A percentile compares a stretch with the other conserved stretches of the same genome.
These are phyloP conservation scores for Paracamarosporium sp. DNA, from an alignment of 2,329 filamentous ascomycete genomes.

Conservation along the genomic window DNA sequence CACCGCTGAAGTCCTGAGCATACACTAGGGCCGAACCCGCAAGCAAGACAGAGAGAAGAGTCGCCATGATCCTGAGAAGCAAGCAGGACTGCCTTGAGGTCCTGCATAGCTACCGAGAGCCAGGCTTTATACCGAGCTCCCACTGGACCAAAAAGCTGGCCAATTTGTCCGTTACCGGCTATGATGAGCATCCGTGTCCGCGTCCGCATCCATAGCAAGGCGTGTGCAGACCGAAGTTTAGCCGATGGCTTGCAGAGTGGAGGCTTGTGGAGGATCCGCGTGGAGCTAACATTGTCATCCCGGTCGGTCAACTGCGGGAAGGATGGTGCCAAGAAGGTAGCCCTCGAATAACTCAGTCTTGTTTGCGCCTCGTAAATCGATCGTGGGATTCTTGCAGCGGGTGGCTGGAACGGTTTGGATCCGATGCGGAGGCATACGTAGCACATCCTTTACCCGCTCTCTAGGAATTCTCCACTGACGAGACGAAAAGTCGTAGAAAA, in stretches of 20 bases:
- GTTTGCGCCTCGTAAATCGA: constrained; percentile 20
- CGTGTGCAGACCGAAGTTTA: constrained; percentile 27
- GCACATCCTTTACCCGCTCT: background rate
- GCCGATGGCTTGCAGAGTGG: constrained; percentile 24
- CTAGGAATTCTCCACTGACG: background rate
- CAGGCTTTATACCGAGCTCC: background rate
- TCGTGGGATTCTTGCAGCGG: constrained; percentile 13
- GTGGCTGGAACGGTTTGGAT: background rate
- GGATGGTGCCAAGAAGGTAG: constrained; percentile 28
- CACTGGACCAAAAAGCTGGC: background rate
- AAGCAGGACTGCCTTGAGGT: constrained; percentile 19
- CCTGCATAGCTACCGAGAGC: background rate
- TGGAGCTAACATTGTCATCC: constrained; percentile 23
- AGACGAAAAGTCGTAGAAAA: background rate
- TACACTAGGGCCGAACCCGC: constrained; percentile 29
- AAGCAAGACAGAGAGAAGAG: constrained; percentile 31
- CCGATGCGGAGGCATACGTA: background rate
- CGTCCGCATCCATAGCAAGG: background rate
- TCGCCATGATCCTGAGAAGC: constrained; percentile 29
- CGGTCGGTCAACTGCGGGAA: constrained; percentile 5
- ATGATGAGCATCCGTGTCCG: background rate
- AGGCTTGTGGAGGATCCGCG: constrained; percentile 10
- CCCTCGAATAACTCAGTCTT: constrained; percentile 13
- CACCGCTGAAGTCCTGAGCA: constrained; percentile 30
- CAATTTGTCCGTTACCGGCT: constrained; percentile 1